Evolutionary conservation across 73 alveolate genomes (phyloP).

Genomic region (Loxodes magnus): DNA sequence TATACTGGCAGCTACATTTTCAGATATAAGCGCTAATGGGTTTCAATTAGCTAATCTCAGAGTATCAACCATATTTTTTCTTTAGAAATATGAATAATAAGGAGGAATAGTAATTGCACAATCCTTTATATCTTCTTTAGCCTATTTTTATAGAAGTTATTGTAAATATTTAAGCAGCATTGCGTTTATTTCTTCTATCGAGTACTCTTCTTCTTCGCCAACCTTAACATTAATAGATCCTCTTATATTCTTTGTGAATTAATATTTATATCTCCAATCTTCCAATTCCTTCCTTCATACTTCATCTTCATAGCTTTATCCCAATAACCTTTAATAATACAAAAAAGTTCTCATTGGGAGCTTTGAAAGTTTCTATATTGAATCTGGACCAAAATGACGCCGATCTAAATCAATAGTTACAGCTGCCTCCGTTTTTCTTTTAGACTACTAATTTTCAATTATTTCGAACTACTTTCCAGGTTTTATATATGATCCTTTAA

Average conservation of each 20-base stretch:
- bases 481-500: constrained; percentile 74
- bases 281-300: too few species aligned
- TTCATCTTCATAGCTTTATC: too few species aligned
- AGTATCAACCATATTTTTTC: constrained; percentile 44
- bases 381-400: background rate
- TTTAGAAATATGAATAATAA: constrained; percentile 40
- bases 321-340: too few species aligned
- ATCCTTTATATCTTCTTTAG: constrained; percentile 38
- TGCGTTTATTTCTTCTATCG: constrained; percentile 56
- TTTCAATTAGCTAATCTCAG: constrained; percentile 73
- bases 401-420: background rate
- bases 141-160: constrained; percentile 40
- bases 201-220: background rate
- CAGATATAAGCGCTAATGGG: constrained; percentile 69
- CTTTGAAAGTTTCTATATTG: background rate
- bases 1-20: constrained; percentile 89
- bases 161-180: constrained; percentile 39
- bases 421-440: constrained; percentile 61
- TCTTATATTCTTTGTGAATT: background rate
- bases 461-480: constrained; percentile 92
- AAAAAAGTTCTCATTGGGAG: background rate
- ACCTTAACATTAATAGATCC: background rate
- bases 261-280: too few species aligned
- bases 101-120: constrained; percentile 73
- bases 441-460: constrained; percentile 74